Evolutionary conservation across 257 asterid genomes (phyloP), one percentile per base, ranked within the genome.

Genomic region (Eustoma russellianum): DNA sequence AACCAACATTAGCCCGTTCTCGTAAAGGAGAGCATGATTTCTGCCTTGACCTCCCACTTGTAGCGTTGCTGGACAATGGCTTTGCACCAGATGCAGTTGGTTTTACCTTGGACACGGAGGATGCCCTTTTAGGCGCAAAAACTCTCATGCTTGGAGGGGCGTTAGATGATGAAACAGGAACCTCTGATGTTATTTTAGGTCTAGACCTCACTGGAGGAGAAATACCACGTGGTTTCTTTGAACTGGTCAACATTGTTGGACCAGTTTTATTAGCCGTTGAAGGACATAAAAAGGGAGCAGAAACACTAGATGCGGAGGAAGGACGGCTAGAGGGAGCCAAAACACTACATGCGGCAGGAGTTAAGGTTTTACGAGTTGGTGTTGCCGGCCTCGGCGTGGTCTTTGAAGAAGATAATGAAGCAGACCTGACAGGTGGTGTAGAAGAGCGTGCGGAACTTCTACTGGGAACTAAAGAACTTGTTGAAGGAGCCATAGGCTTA

Each of bases 1-100:
- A 43, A 28, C 53, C 60, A 16, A 12, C 50, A 52, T 55, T 67
- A 45, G 67, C 78, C 14, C 77, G 70, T 46, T 57, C 70, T 63
- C 67, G 70, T 5, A 79, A 40, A 48, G 94, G 93, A 34, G 96
- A 88, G 68, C 82, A 81, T 9, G 93, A 77, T 13, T 78, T 73
- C 52, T 71, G 85, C 13, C 82, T 71, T 45, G 73, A 85, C 50
- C 66, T 77, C 46, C 52, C 77, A 30, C 58, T 61, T 14, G 70
- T 56, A 13, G 66, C 10, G 6, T 56, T 55, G 35, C 54, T 13
- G 15, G 72, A 61, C 59, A 85, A 55, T 9, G 63, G 43, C 45
- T 14, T 68, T 12, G 72, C 50, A 18, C 54, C 30, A 15, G 80
- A 60, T 14, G 65, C 61, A 58, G 56, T 61, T 13, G 63, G 61